A percentile compares a stretch with the other conserved stretches of the same genome.
Conservation (phyloP, 2,329 filamentous ascomycete genomes). For the Aspergillus aculeatinus region DNA sequence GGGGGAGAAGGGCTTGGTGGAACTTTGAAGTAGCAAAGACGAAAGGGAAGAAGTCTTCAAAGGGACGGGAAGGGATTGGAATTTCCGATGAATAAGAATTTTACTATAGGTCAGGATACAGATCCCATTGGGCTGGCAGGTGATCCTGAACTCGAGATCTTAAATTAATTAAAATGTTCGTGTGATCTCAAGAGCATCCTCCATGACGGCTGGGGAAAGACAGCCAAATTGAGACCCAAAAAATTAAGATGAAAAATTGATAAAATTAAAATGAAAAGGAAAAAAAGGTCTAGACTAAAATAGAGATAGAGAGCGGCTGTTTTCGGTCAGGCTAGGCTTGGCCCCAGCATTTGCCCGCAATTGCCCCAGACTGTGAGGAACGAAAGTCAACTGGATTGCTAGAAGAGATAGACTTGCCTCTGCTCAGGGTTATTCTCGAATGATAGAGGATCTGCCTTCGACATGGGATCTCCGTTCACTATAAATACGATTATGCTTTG, state of each 20-base stretch:
- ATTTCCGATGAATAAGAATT: not conserved
- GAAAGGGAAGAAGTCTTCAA: not conserved
- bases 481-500: not conserved
- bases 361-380: not conserved
- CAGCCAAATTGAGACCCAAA: not conserved
- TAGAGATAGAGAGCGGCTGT: not conserved
- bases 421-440: not conserved
- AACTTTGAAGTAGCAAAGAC: not conserved
- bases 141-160: not conserved
- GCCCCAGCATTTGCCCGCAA: not conserved
- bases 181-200: not conserved
- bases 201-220: not conserved
- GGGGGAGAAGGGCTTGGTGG: not conserved
- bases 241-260: not conserved
- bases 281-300: not conserved
- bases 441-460: not conserved
- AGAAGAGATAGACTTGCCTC: no score
- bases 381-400: not conserved
- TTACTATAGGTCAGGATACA: not conserved
- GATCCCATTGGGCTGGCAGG: not conserved
- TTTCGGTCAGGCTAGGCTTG: not conserved
- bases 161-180: not conserved
- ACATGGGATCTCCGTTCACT: not conserved
- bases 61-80: not conserved
- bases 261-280: not conserved